Base-by-base conservation (phyloP, 176 grass and related monocot genomes). In the Leersia perrieri region DNA sequence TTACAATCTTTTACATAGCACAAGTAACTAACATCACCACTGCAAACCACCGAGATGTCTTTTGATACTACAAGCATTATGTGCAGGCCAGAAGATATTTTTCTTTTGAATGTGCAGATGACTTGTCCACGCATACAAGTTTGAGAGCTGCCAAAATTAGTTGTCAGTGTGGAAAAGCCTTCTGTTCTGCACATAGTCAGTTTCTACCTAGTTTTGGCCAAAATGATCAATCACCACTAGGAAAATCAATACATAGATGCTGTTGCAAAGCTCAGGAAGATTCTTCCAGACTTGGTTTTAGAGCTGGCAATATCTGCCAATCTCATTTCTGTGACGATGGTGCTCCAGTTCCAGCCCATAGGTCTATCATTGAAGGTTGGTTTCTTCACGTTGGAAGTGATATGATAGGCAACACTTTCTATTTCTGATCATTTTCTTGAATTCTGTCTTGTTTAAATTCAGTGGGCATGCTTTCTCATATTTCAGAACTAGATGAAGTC, bases 111-210 rank as follows among this genome's bases (percentile, higher is more conserved):
- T 85, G 62, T 70, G 67, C 81, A 40, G 81, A 87, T 80, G 84
- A 84, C 53, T 82, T 83, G 33, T 86, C 83, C 70, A 76, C 60
- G n/a, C 88, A 87, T 51, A 88, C 83, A 91, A 86, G 66, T 68
- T 79, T 53, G 66, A 83, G 86, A 23, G 60, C 73, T 83, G 28
- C 74, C 69, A 81, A 88, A 93, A 75, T 49, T n/a, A 80, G 35
- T 32, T 77, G 25, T 18, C 75, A 91, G 5, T 85, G 90, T 85
- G 84, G 78, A 68, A 88, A 66, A 76, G 51, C 51, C 51, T 70
- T 77, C 68, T 93, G 95, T 60, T 91, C 78, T 69, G 82, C 90
- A 78, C 74, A 86, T 87, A 62, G 30, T 65, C 74, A 90, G 34
- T 78, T 73, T 47, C 39, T 80, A 85, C 81, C 63, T 67, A 83